Evolutionary conservation across 768 basidiomycete genomes (phyloP).

Genomic region (Boletus sp.): DNA sequence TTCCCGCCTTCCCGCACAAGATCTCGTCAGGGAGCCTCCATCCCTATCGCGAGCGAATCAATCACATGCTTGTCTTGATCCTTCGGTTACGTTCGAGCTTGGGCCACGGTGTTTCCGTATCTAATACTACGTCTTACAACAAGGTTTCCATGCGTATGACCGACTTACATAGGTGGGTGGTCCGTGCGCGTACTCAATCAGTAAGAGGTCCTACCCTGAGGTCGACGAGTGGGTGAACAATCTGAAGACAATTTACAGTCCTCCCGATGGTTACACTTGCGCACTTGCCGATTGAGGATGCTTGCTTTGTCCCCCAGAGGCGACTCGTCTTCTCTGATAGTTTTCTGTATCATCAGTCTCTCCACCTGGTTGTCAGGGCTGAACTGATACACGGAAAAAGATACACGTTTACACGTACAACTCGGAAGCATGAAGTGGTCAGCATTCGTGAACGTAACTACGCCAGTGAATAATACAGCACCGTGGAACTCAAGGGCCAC

Average conservation of each 20-base stretch:
- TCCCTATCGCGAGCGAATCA: neutral
- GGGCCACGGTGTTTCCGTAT: neutral
- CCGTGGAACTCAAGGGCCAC: neutral
- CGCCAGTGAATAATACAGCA: neutral
- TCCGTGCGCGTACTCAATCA: neutral
- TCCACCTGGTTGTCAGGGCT: neutral
- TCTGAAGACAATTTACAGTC: too few species aligned
- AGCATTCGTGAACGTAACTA: neutral
- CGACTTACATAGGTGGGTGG: constrained; percentile 35
- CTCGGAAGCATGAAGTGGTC: neutral
- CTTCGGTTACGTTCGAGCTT: neutral
- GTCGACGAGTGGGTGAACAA: neutral
- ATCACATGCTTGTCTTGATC: neutral
- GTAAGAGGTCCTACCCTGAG: neutral
- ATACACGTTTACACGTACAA: constrained; percentile 8
- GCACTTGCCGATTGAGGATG: neutral
- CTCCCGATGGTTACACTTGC: neutral
- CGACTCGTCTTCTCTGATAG: neutral
- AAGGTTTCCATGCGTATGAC: constrained; percentile 52
- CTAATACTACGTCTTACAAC: neutral
- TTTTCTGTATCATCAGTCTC: neutral
- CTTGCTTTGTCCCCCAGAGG: neutral
- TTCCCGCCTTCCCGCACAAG: neutral
- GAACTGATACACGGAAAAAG: neutral
- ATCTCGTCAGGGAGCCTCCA: neutral